These are phyloP conservation scores for Phylloporus arenicola DNA, from an alignment of 768 basidiomycete species.

Conservation along the genomic window DNA sequence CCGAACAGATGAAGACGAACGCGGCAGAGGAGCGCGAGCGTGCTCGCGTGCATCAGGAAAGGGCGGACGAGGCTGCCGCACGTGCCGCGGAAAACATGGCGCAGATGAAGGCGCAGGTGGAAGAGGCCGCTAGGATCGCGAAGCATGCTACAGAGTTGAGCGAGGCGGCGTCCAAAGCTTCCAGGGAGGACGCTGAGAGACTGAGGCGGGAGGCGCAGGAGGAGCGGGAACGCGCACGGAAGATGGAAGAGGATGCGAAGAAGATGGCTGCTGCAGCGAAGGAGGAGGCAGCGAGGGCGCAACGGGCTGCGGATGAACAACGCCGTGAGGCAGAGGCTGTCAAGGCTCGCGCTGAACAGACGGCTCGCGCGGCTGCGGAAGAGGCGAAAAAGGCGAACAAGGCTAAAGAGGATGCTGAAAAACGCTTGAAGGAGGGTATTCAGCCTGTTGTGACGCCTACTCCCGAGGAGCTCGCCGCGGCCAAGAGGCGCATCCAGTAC, in stretches of 20 bases:
- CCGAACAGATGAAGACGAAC: background rate
- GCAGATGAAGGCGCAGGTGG: slow-evolving; percentile 13
- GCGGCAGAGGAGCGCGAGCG: slow-evolving; percentile 10
- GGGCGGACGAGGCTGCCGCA: slow-evolving; percentile 4
- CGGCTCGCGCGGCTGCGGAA: slow-evolving; percentile 10
- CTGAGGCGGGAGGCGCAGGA: slow-evolving; percentile 9
- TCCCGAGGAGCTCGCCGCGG: slow-evolving; percentile 6
- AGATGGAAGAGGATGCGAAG: slow-evolving; percentile 14
- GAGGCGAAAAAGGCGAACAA: slow-evolving; percentile 11
- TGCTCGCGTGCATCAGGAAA: slow-evolving; percentile 5
- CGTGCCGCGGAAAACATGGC: slow-evolving; percentile 1
- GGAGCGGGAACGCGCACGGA: slow-evolving; percentile 12
- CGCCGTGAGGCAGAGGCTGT: slow-evolving; percentile 13
- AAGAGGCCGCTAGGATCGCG: background rate
- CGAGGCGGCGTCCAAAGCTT: background rate
- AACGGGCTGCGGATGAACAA: slow-evolving; percentile 13
- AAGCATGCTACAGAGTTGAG: slow-evolving; percentile 10
- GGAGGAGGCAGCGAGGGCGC: slow-evolving; percentile 12
- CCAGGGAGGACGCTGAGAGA: slow-evolving; percentile 15
- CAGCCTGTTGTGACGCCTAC: slow-evolving; percentile 19
- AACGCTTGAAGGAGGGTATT: slow-evolving; percentile 16
- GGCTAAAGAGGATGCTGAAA: slow-evolving; percentile 17
- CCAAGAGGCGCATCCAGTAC: slow-evolving; percentile 20
- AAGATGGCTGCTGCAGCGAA: slow-evolving; percentile 8
- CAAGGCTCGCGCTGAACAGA: slow-evolving; percentile 14